Percentiles rank a stretch among this genome's conserved stretches.
Evolutionary conservation across 805 yeast genomes (phyloP).

Genomic region (Nakazawaea ernobii): DNA sequence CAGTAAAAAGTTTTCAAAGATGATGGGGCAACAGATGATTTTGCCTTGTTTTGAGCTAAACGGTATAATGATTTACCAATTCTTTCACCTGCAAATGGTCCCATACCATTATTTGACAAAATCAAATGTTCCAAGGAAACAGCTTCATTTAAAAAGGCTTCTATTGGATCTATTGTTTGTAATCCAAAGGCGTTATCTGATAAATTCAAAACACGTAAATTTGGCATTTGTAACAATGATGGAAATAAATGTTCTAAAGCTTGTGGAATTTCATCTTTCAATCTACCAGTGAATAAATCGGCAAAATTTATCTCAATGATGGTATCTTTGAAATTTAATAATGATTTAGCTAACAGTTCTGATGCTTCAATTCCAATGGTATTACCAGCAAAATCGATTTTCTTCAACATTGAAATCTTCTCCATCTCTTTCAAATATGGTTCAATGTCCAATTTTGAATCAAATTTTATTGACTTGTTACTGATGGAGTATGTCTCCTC

Average conservation of each 20-base stretch:
- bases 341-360: slow-evolving; percentile 54
- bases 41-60: slow-evolving; percentile 59
- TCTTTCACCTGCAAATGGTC: slow-evolving; percentile 95
- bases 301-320: slow-evolving; percentile 74
- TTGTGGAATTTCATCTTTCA: slow-evolving; percentile 90
- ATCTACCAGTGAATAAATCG: slow-evolving; percentile 91
- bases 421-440: slow-evolving; percentile 59
- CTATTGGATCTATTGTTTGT: slow-evolving; percentile 88
- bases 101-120: slow-evolving; percentile 94
- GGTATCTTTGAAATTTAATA: slow-evolving; percentile 35
- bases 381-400: slow-evolving; percentile 84
- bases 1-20: slow-evolving; percentile 83
- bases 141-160: slow-evolving; percentile 68
- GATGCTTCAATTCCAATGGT: slow-evolving; percentile 93
- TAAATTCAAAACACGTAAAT: slow-evolving; percentile 69
- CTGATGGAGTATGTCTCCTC: slow-evolving; percentile 56
- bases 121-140: slow-evolving; percentile 79
- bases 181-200: slow-evolving; percentile 97
- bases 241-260: slow-evolving; percentile 70
- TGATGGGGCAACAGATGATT: slow-evolving; percentile 35
- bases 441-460: slow-evolving; percentile 64
- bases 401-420: slow-evolving; percentile 31
- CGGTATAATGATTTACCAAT: slow-evolving; percentile 81
- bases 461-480: slow-evolving; percentile 72
- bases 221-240: slow-evolving; percentile 61